Evolutionary conservation across 805 yeast species (phyloP).

Genomic region (Suhomyces faveliae): DNA sequence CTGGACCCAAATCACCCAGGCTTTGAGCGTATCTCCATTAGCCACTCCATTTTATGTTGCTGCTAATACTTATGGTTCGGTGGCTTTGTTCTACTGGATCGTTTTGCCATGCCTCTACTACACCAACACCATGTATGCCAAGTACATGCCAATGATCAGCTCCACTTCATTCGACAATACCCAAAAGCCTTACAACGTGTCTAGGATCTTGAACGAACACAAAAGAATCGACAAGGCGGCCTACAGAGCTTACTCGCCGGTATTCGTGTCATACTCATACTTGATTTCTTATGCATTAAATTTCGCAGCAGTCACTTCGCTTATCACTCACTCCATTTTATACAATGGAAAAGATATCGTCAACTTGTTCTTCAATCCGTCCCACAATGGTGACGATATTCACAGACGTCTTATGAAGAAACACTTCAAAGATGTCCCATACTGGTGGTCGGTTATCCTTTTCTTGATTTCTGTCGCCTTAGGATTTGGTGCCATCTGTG

Average conservation of each 20-base stretch:
- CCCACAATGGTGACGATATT: slow-evolving; percentile 18
- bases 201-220: slow-evolving; percentile 14
- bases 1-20: slow-evolving; percentile 26
- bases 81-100: slow-evolving; percentile 16
- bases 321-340: slow-evolving; percentile 17
- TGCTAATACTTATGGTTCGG: slow-evolving; percentile 18
- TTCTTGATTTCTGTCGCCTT: slow-evolving; percentile 24
- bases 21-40: slow-evolving; percentile 17
- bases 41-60: slow-evolving; percentile 18
- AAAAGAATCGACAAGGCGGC: slow-evolving; percentile 14
- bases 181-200: slow-evolving; percentile 17
- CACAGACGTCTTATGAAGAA: slow-evolving; percentile 20
- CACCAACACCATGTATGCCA: slow-evolving; percentile 22
- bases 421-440: slow-evolving; percentile 19
- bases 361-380: slow-evolving; percentile 14
- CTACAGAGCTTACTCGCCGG: slow-evolving; percentile 19
- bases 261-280: slow-evolving; percentile 20
- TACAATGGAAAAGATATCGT: slow-evolving; percentile 20
- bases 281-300: slow-evolving; percentile 20
- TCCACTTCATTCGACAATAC: slow-evolving; percentile 20
- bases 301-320: slow-evolving; percentile 21
- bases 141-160: slow-evolving; percentile 21
- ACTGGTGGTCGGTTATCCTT: slow-evolving; percentile 22
- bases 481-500: slow-evolving; percentile 15
- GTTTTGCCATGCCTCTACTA: slow-evolving; percentile 17